Conservation (phyloP, 148 eudicot genomes). For the Heliosperma pusillum region DNA sequence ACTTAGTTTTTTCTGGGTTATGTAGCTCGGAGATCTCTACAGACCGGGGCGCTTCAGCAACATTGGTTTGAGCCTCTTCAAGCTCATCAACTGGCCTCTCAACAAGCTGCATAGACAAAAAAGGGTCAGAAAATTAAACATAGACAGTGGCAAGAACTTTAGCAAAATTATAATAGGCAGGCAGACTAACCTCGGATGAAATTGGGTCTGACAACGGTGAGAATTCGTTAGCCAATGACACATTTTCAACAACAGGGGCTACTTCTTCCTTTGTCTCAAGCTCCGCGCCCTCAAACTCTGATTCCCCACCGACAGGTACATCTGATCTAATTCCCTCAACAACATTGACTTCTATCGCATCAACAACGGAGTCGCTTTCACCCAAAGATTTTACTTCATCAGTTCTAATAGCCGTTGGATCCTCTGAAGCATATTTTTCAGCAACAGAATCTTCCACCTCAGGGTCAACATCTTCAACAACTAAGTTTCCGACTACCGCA, state of each 20-base stretch:
- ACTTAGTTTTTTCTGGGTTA: conserved; percentile 12
- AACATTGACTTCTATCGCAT: conserved; percentile 28
- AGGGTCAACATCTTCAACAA: conserved; percentile 23
- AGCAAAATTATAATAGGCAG: conserved; percentile 17
- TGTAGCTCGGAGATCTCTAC: conserved; percentile 15
- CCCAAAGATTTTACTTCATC: conserved; percentile 21
- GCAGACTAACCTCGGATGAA: conserved; percentile 28
- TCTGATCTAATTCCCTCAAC: conserved; percentile 30
- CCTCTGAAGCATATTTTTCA: conserved; percentile 22
- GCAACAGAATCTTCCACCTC: conserved; percentile 15
- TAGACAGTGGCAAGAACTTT: conserved; percentile 1
- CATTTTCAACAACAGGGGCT: conserved; percentile 17
- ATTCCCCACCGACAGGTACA: conserved; percentile 35
- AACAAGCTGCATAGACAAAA: conserved; percentile 22
- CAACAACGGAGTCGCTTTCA: conserved; percentile 39
- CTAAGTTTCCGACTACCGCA: conserved; percentile 10
- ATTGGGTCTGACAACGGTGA: conserved; percentile 18
- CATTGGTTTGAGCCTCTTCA: not conserved
- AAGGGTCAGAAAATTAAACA: conserved; percentile 15
- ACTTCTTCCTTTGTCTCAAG: conserved; percentile 9
- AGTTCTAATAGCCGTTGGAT: conserved; percentile 14
- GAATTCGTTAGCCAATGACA: conserved; percentile 26
- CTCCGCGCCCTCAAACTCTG: conserved; percentile 3
- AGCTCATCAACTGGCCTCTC: conserved; percentile 9
- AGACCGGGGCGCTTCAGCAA: conserved; percentile 17